These are phyloP conservation scores for Ceratocystis lukuohia DNA, from an alignment of 2,329 filamentous ascomycete genomes.

Conservation along the genomic window DNA sequence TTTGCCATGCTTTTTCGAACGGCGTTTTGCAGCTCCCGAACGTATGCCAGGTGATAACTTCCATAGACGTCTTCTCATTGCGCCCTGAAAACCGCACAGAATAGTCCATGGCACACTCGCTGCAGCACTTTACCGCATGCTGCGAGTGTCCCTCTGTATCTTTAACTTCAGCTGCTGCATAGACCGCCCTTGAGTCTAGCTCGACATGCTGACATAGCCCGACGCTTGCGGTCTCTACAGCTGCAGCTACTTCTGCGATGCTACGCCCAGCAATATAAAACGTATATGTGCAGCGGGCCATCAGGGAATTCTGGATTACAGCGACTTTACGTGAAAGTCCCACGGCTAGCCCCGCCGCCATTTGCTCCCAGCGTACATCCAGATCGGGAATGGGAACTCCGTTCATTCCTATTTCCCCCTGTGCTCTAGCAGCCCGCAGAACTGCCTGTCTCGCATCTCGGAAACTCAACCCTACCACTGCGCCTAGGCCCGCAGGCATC, in stretches of 20 bases:
- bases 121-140: not conserved
- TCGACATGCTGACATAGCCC: slow-evolving; percentile 10
- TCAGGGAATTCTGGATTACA: not conserved
- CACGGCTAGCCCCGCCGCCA: no score
- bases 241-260: not conserved
- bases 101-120: slow-evolving; percentile 9
- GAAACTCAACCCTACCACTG: slow-evolving; percentile 10
- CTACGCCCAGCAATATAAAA: not conserved
- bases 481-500: slow-evolving; percentile 6
- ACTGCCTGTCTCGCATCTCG: slow-evolving; percentile 12
- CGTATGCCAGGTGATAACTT: slow-evolving; percentile 10
- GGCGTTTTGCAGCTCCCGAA: slow-evolving; percentile 11
- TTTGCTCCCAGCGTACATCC: no score
- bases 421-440: not conserved
- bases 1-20: slow-evolving; percentile 13
- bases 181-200: not conserved
- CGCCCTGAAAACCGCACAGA: not conserved
- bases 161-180: not conserved
- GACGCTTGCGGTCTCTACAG: not conserved
- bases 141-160: not conserved
- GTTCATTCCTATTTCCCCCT: not conserved
- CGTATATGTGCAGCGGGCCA: not conserved
- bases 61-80: not conserved
- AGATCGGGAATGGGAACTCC: no score
- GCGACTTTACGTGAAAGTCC: not conserved